Base-by-base conservation (phyloP, 345 rosid species). In the Sisymbrium altissimum region DNA sequence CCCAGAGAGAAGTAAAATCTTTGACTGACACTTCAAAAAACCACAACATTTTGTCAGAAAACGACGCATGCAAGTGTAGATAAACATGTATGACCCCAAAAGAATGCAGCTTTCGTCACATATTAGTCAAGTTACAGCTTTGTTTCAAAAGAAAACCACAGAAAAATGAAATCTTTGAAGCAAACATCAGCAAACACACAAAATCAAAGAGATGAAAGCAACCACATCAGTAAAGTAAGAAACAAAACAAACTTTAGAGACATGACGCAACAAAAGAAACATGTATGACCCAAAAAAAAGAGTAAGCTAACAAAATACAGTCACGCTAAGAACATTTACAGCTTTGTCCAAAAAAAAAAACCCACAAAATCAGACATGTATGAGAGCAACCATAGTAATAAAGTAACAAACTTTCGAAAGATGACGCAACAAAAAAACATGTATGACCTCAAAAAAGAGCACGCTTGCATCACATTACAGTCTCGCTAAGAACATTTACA, bases 31-130 rank as follows among this genome's bases (percentile, higher is more conserved):
- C 19, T 13, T 23, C 29, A 21, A 29, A 50, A 50, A 7, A 10
- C 6, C 30, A 1, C n/a, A 23, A 52, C 4, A 25, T 25, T 13
- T 25, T 3, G 33, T 4, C 14, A 6, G 33, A 57, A 3, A 49
- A 32, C 18, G 64, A 62, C 38, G 7, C 69, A 68, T 76, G 79
- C 70, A 69, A 15, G 52, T 17, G 58, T 44, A 35, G 14, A 36
- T 39, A 76, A 39, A 49, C 68, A 63, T 75, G 48, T n/a, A 41
- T 8, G 15, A 39, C 25, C n/a, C 7, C 54, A 32, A 41, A 64
- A 54, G 11, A 46, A 66, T 7, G 62, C 52, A 62, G 15, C 12
- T 62, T 40, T 62, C 5, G 5, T 29, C 39, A 57, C 7, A 38
- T 58, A 36, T 13, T 5, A 13, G 17, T 17, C 13, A n/a, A 3